Evolutionary conservation across 176 grass and related monocot genomes (phyloP).

Genomic region (Areca catechu): DNA sequence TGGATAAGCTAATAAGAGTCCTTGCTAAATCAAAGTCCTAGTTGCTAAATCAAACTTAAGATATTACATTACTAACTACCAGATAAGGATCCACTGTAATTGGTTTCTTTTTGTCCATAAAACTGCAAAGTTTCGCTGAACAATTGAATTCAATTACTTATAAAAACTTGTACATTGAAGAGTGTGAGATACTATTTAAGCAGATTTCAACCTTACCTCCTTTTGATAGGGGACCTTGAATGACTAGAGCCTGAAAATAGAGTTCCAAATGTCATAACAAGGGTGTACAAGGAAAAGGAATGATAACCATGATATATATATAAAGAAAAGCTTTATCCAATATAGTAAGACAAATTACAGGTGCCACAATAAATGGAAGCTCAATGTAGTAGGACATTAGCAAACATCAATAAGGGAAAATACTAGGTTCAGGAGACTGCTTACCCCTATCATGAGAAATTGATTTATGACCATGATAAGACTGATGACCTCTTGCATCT

Average conservation of each 20-base stretch:
- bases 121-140: too few relatives aligned
- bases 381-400: neutral
- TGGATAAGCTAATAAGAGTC: too few relatives aligned
- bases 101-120: too few relatives aligned
- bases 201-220: constrained; percentile 11
- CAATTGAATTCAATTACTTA: too few relatives aligned
- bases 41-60: too few relatives aligned
- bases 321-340: neutral
- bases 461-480: constrained; percentile 38
- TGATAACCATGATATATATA: neutral
- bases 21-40: too few relatives aligned
- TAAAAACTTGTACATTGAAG: too few relatives aligned
- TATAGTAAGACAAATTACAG: neutral
- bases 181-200: neutral
- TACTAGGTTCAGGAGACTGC: neutral
- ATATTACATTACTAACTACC: too few relatives aligned
- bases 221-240: constrained; percentile 63
- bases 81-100: too few relatives aligned
- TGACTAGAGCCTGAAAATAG: constrained; percentile 45
- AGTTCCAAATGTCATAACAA: neutral
- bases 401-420: neutral
- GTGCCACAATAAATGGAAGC: too few relatives aligned
- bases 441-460: constrained; percentile 54
- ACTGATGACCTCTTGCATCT: constrained; percentile 44
- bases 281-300: neutral